Evolutionary conservation across 805 yeast species (phyloP).

Genomic region (Yueomyces sp.): DNA sequence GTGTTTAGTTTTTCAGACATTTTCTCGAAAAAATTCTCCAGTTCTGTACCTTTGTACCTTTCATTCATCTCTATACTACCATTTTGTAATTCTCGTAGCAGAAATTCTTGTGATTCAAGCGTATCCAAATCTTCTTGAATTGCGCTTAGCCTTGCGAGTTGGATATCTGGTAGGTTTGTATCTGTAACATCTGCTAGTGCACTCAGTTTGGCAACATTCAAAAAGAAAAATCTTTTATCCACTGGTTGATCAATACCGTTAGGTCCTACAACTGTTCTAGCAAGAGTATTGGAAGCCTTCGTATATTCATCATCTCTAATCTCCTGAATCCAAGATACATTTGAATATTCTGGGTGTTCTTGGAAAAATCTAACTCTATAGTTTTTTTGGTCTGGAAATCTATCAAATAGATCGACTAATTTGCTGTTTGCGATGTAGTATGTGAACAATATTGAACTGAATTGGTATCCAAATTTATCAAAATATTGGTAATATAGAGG

Average conservation of each 20-base stretch:
- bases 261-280: constrained; percentile 32
- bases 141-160: constrained; percentile 4
- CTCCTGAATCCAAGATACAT: constrained; percentile 63
- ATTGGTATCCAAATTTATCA: constrained; percentile 48
- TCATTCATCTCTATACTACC: constrained; percentile 13
- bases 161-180: neutral
- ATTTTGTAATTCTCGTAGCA: constrained; percentile 19
- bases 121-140: constrained; percentile 39
- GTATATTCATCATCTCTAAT: constrained; percentile 37
- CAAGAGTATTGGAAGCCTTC: constrained; percentile 37
- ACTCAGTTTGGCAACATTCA: constrained; percentile 62
- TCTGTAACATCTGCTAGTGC: constrained; percentile 30
- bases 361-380: constrained; percentile 41
- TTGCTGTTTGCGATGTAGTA: constrained; percentile 42
- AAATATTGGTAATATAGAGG: constrained; percentile 37
- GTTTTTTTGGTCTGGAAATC: constrained; percentile 38
- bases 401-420: constrained; percentile 39
- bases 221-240: constrained; percentile 33
- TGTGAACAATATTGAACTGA: constrained; percentile 52
- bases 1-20: constrained; percentile 16
- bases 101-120: constrained; percentile 35
- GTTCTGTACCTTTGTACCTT: constrained; percentile 10
- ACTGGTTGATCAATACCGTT: constrained; percentile 23
- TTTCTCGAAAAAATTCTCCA: constrained; percentile 11
- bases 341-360: constrained; percentile 30